Conservation (phyloP, 495 filamentous ascomycete species). For the Aspergillus kassunensis region DNA sequence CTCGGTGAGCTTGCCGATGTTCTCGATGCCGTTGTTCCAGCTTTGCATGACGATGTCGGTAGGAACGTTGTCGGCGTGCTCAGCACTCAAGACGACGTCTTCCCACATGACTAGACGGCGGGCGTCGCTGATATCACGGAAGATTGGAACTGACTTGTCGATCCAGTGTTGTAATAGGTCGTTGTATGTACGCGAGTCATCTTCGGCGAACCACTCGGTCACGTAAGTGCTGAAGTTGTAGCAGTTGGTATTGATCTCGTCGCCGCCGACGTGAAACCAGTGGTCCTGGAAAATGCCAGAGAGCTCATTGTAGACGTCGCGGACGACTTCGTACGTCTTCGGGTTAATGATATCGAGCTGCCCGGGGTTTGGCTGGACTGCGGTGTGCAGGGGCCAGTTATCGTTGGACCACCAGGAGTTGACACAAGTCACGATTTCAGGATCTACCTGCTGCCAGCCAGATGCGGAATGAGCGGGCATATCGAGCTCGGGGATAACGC, state of each 20-base stretch:
- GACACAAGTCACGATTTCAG: constrained; percentile 46
- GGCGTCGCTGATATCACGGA: constrained; percentile 32
- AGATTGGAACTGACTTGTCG: constrained; percentile 51
- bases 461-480: constrained; percentile 50
- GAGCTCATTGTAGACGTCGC: constrained; percentile 50
- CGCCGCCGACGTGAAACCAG: constrained; percentile 54
- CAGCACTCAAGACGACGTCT: constrained; percentile 42
- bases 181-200: constrained; percentile 46
- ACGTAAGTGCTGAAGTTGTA: constrained; percentile 51
- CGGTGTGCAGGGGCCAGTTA: constrained; percentile 46
- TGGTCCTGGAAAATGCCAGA: constrained; percentile 49
- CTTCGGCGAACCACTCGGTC: constrained; percentile 45
- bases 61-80: constrained; percentile 42
- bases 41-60: constrained; percentile 51
- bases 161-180: constrained; percentile 54
- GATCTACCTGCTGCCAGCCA: constrained; percentile 54
- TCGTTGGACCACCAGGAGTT: constrained; percentile 58
- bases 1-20: constrained; percentile 50
- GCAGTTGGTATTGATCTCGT: constrained; percentile 51
- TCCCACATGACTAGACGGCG: constrained; percentile 56
- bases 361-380: constrained; percentile 53
- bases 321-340: constrained; percentile 50
- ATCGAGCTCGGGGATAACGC: constrained; percentile 49
- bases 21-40: constrained; percentile 51
- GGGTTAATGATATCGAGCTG: constrained; percentile 54